Percentiles rank a stretch among this genome's conserved stretches.
These are phyloP conservation scores for Antitrichia curtipendula DNA, from an alignment of 225 moss, liverwort and hornwort genomes.

Conservation along the genomic window DNA sequence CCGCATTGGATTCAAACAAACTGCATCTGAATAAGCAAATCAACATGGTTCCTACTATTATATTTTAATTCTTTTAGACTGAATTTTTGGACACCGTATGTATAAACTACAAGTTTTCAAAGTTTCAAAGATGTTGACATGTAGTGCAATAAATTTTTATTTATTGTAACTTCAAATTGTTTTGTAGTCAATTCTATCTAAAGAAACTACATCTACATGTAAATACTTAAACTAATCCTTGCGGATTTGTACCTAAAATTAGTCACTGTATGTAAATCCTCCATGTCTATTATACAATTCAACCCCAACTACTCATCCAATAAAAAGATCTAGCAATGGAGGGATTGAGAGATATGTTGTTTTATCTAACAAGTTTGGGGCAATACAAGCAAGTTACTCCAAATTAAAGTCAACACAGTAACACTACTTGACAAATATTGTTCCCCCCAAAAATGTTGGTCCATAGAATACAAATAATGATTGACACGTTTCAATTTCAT, in stretches of 20 bases:
- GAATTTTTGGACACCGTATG: too few species aligned
- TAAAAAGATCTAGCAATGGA: neutral
- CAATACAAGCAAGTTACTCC: fast-evolving
- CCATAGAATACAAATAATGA: neutral
- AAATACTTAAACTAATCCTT: neutral
- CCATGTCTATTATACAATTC: neutral
- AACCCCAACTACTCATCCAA: fast-evolving
- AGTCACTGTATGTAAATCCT: neutral
- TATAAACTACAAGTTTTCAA: too few species aligned
- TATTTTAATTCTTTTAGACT: too few species aligned
- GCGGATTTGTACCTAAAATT: fast-evolving
- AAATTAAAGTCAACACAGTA: fast-evolving
- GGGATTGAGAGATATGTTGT: fast-evolving
- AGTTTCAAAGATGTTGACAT: fast-evolving
- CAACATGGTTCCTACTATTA: too few species aligned
- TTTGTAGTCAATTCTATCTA: neutral
- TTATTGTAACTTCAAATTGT: neutral
- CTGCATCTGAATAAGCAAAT: too few species aligned
- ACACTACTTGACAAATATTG: neutral
- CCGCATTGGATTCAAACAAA: too few species aligned
- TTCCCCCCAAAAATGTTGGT: neutral
- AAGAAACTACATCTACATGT: neutral
- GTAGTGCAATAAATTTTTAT: neutral
- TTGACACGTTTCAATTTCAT: neutral
- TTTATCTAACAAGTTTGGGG: fast-evolving